Evolutionary conservation across 805 yeast species (phyloP).

Genomic region (Metschnikowia lochheadii): DNA sequence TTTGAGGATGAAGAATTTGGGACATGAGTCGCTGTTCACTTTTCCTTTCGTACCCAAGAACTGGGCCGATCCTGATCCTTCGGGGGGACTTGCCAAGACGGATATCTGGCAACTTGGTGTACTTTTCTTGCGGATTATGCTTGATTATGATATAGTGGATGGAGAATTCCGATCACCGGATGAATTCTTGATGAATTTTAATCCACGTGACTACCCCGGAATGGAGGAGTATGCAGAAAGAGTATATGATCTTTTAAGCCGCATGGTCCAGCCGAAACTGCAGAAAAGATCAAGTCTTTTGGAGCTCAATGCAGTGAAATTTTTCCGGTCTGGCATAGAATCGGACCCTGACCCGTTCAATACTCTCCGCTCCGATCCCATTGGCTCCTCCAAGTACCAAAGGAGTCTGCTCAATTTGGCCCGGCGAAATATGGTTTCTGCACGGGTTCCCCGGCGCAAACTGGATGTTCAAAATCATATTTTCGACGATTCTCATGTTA

Average conservation of each 20-base stretch:
- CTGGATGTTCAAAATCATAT: slow-evolving; percentile 2
- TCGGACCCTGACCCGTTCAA: neutral
- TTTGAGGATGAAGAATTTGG: slow-evolving; percentile 20
- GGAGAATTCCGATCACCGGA: slow-evolving; percentile 56
- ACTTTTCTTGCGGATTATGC: slow-evolving; percentile 45
- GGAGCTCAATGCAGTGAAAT: slow-evolving; percentile 79
- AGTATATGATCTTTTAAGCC: slow-evolving; percentile 60
- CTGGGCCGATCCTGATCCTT: slow-evolving; percentile 84
- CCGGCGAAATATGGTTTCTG: slow-evolving; percentile 5
- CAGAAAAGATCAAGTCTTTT: slow-evolving; percentile 77
- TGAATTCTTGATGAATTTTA: slow-evolving; percentile 26
- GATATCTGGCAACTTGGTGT: slow-evolving; percentile 95
- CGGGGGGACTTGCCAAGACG: slow-evolving; percentile 55
- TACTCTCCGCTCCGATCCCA: slow-evolving; percentile 3
- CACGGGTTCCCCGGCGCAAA: slow-evolving; percentile 16
- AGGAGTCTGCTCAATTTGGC: slow-evolving; percentile 11
- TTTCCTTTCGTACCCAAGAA: slow-evolving; percentile 22
- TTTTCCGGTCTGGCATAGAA: slow-evolving; percentile 61
- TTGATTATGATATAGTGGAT: slow-evolving; percentile 51
- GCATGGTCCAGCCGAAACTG: slow-evolving; percentile 60
- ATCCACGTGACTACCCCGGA: slow-evolving; percentile 38
- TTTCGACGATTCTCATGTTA: neutral
- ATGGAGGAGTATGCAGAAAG: slow-evolving; percentile 66
- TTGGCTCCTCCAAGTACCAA: slow-evolving; percentile 14
- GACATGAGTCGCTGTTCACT: slow-evolving; percentile 5